These are phyloP conservation scores for Strobilomyces dryophilus DNA, from an alignment of 768 basidiomycete genomes.

Conservation along the genomic window DNA sequence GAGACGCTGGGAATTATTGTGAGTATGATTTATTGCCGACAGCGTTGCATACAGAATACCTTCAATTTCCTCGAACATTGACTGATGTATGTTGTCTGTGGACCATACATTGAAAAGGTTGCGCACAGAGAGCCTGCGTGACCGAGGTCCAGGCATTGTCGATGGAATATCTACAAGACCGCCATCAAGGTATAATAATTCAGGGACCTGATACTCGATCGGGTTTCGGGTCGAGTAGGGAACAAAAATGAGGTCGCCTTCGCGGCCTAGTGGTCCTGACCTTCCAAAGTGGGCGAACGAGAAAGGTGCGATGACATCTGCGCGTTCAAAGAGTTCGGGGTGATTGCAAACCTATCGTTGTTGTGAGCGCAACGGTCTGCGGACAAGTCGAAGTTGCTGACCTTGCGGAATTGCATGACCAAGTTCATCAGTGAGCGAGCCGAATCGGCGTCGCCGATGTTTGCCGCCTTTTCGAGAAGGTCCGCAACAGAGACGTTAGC, in stretches of 20 bases:
- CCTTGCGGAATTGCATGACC: conserved; percentile 99
- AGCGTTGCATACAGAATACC: conserved; percentile 36
- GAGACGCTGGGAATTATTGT: conserved; percentile 39
- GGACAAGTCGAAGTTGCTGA: conserved; percentile 27
- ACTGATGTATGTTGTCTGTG: conserved; percentile 71
- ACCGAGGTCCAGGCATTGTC: conserved; percentile 43
- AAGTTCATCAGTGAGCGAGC: conserved; percentile 97
- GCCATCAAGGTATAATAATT: conserved; percentile 72
- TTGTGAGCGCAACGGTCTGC: conserved; percentile 4
- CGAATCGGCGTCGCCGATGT: conserved; percentile 85
- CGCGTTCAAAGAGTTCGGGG: conserved; percentile 95
- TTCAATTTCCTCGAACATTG: conserved; percentile 52
- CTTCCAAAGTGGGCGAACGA: conserved; percentile 82
- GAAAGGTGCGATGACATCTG: conserved; percentile 91
- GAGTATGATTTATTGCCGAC: neutral
- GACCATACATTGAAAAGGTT: conserved; percentile 91
- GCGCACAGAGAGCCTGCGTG: conserved; percentile 51
- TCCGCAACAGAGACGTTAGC: conserved; percentile 95
- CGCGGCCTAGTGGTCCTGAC: conserved; percentile 77
- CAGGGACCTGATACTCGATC: conserved; percentile 74
- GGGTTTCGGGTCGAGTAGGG: conserved; percentile 88
- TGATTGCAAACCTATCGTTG: conserved; percentile 85
- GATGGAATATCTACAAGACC: conserved; percentile 65
- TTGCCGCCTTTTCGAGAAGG: conserved; percentile 88
- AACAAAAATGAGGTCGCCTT: conserved; percentile 78